A percentile compares a stretch with the other conserved stretches of the same genome.
Evolutionary conservation across 306 rosid species (phyloP).

Genomic region (Quercus engelmannii): DNA sequence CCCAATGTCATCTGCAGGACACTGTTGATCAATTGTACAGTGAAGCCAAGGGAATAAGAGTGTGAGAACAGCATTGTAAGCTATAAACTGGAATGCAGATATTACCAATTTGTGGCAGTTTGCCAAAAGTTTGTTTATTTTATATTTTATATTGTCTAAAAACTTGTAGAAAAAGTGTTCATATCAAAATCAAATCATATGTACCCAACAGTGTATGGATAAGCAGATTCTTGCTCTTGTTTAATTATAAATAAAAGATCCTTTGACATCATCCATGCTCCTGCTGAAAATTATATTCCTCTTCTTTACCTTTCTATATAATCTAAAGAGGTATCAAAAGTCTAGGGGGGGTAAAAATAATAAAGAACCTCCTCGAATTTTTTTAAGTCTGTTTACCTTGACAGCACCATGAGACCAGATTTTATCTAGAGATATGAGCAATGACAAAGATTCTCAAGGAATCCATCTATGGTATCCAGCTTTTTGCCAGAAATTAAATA

Average conservation of each 20-base stretch:
- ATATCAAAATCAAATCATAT: not conserved
- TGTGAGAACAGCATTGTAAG: conserved; percentile 13
- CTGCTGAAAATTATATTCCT: not conserved
- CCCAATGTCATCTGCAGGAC: conserved; percentile 43
- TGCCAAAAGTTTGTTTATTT: not conserved
- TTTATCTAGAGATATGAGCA: not conserved
- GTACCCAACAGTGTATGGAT: not conserved
- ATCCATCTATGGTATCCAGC: not conserved
- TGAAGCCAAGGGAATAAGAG: conserved; percentile 54
- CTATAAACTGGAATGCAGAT: not conserved
- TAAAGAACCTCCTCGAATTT: no score
- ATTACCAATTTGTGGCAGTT: conserved; percentile 8
- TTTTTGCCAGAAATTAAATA: no score
- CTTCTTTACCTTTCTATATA: not conserved
- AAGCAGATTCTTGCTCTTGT: not conserved
- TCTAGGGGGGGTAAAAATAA: no score
- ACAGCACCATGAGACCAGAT: not conserved
- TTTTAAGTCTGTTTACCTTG: no score
- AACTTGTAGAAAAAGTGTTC: not conserved
- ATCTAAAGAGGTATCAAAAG: no score
- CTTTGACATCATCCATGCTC: not conserved
- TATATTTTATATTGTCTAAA: not conserved
- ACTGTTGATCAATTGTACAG: conserved; percentile 53
- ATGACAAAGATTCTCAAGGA: not conserved
- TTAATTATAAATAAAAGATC: not conserved